Evolutionary conservation across 371 early-diverging fungal species (phyloP).

Genomic region (Mortierella sp.): DNA sequence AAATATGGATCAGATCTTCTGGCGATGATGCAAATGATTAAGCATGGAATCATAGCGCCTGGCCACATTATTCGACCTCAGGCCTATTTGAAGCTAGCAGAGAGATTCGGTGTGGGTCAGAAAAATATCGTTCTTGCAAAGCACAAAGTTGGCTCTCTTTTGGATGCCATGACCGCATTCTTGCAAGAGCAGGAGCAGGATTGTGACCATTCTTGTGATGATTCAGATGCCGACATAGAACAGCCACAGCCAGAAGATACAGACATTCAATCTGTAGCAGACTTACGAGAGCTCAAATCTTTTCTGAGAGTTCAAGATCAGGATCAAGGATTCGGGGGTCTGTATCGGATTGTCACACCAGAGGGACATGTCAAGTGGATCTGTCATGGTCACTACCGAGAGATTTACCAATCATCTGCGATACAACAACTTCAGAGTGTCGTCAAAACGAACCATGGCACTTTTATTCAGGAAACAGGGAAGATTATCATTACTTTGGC

Average conservation of each 20-base stretch:
- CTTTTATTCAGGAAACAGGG: background rate
- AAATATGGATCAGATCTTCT: constrained; percentile 34
- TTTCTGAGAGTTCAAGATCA: constrained; percentile 2
- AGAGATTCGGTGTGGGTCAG: background rate
- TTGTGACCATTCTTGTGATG: background rate
- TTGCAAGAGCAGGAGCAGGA: background rate
- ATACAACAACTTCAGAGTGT: background rate
- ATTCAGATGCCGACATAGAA: background rate
- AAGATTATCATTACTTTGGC: background rate
- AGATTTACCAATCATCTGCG: background rate
- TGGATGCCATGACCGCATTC: constrained; percentile 10
- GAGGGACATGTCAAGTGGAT: constrained; percentile 36
- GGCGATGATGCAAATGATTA: constrained; percentile 29
- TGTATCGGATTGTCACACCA: constrained; percentile 14
- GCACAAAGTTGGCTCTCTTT: background rate
- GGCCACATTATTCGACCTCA: background rate
- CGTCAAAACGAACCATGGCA: background rate
- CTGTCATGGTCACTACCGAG: constrained; percentile 22
- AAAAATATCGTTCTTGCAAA: constrained; percentile 3
- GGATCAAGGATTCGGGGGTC: constrained; percentile 8
- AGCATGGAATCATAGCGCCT: constrained; percentile 4
- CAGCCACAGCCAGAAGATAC: background rate
- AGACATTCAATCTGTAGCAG: background rate
- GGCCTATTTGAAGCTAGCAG: background rate
- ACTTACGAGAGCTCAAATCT: constrained; percentile 8